A percentile compares a stretch with the other conserved stretches of the same genome.
phyloP scores from a whole-genome alignment of 805 yeast genomes.

The Candida oleophila region DNA sequence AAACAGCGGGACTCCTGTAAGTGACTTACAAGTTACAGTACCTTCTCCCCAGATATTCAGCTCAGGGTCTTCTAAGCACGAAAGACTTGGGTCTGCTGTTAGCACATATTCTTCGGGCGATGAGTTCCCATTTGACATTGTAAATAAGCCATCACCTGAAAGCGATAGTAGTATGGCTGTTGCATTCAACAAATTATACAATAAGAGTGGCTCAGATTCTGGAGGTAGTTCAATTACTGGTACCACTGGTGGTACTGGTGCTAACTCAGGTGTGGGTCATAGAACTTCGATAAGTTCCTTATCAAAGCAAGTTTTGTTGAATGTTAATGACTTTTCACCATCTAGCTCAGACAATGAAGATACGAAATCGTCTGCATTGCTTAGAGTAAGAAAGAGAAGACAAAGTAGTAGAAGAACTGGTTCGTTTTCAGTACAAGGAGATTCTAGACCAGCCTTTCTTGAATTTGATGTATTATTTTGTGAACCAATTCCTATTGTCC shows the following conservation, averaged over 20 bases:
- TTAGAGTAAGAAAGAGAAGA: constrained; percentile 53
- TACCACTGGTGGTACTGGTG: not conserved
- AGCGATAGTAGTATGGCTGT: constrained; percentile 1
- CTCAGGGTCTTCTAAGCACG: constrained; percentile 23
- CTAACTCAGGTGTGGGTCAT: constrained; percentile 8
- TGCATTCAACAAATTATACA: not conserved
- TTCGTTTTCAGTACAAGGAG: constrained; percentile 13
- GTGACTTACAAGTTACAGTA: constrained; percentile 12
- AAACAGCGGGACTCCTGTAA: not conserved
- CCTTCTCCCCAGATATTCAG: constrained; percentile 29
- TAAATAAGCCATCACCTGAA: constrained; percentile 12
- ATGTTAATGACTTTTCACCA: constrained; percentile 39
- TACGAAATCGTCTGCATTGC: constrained; percentile 45
- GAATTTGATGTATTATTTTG: constrained; percentile 73
- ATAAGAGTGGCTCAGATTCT: not conserved
- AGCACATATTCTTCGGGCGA: constrained; percentile 33
- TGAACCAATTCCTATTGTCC: constrained; percentile 81
- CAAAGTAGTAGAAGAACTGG: constrained; percentile 45
- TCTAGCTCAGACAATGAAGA: constrained; percentile 72
- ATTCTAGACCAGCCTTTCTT: constrained; percentile 6
- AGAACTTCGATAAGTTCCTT: constrained; percentile 25
- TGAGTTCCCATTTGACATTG: constrained; percentile 17
- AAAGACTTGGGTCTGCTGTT: constrained; percentile 30
- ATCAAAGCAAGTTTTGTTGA: constrained; percentile 20
- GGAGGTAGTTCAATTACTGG: not conserved